Evolutionary conservation across 2,329 filamentous ascomycete genomes (phyloP).

Genomic region (Penicillium sp.): DNA sequence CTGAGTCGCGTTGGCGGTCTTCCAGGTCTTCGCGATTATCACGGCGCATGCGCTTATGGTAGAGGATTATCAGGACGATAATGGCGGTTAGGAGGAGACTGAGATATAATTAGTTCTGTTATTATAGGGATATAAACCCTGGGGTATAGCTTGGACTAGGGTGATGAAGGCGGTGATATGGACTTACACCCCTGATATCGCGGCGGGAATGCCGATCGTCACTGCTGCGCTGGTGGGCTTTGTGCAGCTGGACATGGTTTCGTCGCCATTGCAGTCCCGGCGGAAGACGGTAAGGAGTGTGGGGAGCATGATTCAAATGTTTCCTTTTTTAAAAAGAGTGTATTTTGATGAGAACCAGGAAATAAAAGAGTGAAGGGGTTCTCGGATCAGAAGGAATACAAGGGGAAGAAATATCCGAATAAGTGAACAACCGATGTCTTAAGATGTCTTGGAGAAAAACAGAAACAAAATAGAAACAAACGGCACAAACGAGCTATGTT

Average conservation of each 20-base stretch:
- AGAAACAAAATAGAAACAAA: neutral
- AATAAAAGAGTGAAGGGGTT: conserved; percentile 1
- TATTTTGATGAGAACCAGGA: neutral
- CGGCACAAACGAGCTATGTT: neutral
- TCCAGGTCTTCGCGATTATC: conserved; percentile 5
- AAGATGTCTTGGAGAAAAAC: neutral
- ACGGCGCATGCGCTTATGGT: neutral
- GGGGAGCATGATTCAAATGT: neutral
- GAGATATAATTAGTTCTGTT: neutral
- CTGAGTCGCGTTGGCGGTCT: neutral
- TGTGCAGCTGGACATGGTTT: conserved; percentile 5
- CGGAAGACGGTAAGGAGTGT: conserved; percentile 5
- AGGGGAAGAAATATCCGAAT: neutral
- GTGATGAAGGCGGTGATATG: neutral
- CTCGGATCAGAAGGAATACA: neutral
- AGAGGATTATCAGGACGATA: conserved; percentile 3
- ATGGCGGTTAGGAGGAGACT: neutral
- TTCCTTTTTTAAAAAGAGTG: neutral
- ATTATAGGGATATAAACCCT: neutral
- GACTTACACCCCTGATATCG: conserved; percentile 4
- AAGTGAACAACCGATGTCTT: no score
- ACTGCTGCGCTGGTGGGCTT: conserved; percentile 8
- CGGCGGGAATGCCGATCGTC: conserved; percentile 6
- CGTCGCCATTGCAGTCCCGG: conserved; percentile 5
- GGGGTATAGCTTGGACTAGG: neutral